A percentile compares a stretch with the other conserved stretches of the same genome.
Conservation (phyloP, 1,284 basidiomycete species). For the Austroboletus niveus region DNA sequence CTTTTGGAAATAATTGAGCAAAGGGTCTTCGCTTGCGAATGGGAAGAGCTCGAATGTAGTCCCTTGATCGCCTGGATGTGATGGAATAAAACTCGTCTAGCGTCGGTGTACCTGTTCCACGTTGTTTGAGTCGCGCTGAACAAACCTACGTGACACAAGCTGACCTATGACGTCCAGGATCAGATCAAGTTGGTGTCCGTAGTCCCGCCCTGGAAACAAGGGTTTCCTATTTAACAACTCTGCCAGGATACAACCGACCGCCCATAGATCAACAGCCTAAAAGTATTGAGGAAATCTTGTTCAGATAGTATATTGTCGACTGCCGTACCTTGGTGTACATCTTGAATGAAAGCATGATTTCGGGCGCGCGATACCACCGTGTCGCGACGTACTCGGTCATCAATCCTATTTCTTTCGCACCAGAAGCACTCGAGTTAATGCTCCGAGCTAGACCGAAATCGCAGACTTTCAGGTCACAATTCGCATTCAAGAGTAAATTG, state of each 20-base stretch:
- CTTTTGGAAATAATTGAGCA: constrained; percentile 63
- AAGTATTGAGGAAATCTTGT: constrained; percentile 1
- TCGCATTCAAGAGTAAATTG: constrained; percentile 78
- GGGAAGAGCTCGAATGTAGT: constrained; percentile 79
- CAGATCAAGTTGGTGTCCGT: constrained; percentile 82
- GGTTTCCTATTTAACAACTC: constrained; percentile 81
- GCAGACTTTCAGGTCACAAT: constrained; percentile 85
- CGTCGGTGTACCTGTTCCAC: constrained; percentile 63
- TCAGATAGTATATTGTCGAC: constrained; percentile 3
- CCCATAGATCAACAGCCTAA: constrained; percentile 82
- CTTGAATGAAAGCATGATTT: constrained; percentile 90
- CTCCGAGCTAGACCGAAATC: constrained; percentile 82
- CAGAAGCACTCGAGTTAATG: constrained; percentile 58
- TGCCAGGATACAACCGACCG: constrained; percentile 86
- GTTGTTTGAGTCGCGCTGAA: neutral
- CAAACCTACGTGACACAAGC: constrained; percentile 1
- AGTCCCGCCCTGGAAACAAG: constrained; percentile 87
- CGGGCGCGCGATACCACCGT: constrained; percentile 81
- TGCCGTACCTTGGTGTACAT: constrained; percentile 67
- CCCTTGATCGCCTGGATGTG: constrained; percentile 77
- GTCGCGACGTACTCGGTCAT: constrained; percentile 89
- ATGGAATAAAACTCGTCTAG: constrained; percentile 88
- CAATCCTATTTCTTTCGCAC: constrained; percentile 67
- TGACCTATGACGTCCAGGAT: constrained; percentile 84
- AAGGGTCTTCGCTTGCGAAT: constrained; percentile 68